Conservation (phyloP, 306 rosid species). For the Castanea crenata region DNA sequence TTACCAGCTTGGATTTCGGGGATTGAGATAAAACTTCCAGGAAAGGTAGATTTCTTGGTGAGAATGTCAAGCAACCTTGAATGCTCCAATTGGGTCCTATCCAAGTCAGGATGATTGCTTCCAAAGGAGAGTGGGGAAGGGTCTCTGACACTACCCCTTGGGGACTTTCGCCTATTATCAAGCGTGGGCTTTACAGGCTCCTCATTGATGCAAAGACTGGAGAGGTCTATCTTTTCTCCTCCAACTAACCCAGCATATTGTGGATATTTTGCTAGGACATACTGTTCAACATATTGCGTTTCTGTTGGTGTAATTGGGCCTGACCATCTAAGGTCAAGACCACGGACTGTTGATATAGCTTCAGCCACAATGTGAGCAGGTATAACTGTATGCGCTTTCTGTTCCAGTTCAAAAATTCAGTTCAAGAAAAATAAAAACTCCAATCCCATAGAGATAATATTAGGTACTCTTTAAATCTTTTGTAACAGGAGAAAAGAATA, state of each 20-base stretch:
- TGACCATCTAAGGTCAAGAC: slow-evolving; percentile 83
- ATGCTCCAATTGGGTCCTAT: slow-evolving; percentile 64
- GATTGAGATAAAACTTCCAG: slow-evolving; percentile 74
- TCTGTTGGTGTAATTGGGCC: slow-evolving; percentile 88
- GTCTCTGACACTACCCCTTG: slow-evolving; percentile 53
- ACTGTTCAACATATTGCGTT: slow-evolving; percentile 74
- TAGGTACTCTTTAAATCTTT: not conserved
- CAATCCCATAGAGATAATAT: slow-evolving; percentile 1
- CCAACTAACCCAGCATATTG: slow-evolving; percentile 58
- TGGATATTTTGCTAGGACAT: slow-evolving; percentile 82
- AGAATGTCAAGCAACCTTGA: slow-evolving; percentile 82
- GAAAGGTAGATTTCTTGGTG: slow-evolving; percentile 66
- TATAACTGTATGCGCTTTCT: slow-evolving; percentile 56
- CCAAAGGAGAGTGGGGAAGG: slow-evolving; percentile 51
- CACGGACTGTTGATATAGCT: slow-evolving; percentile 67
- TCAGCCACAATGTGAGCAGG: slow-evolving; percentile 78
- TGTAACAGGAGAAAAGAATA: not conserved
- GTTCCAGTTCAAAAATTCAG: slow-evolving; percentile 21
- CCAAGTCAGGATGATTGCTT: slow-evolving; percentile 68
- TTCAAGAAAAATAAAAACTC: slow-evolving; percentile 1
- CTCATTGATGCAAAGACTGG: slow-evolving; percentile 59
- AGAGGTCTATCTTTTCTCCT: slow-evolving; percentile 54
- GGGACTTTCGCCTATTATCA: slow-evolving; percentile 64
- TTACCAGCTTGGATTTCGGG: slow-evolving; percentile 70
- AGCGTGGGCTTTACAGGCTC: slow-evolving; percentile 45